Percentiles rank a stretch among this genome's conserved stretches.
Evolutionary conservation across 768 basidiomycete species (phyloP).

Genomic region (Serpula lacrymans): DNA sequence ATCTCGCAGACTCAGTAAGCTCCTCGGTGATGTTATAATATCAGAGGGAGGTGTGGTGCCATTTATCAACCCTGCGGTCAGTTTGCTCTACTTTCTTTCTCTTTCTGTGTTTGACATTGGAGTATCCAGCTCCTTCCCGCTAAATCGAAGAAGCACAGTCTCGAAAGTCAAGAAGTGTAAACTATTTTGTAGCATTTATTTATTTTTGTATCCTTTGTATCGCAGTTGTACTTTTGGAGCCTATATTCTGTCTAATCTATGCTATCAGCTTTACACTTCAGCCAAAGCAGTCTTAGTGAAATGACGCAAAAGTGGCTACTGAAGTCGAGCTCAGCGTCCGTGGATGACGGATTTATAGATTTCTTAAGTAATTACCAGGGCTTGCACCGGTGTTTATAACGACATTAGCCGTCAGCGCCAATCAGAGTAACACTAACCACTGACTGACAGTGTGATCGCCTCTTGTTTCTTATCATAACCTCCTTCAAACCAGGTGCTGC

Average conservation of each 20-base stretch:
- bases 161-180: slow-evolving; percentile 31
- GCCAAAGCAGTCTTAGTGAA: too few relatives aligned
- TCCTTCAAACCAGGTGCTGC: background rate
- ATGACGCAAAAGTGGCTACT: too few relatives aligned
- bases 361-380: too few relatives aligned
- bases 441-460: too few relatives aligned
- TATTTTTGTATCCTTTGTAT: slow-evolving; percentile 27
- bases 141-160: slow-evolving; percentile 28
- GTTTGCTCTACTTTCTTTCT: background rate
- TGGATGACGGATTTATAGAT: too few relatives aligned
- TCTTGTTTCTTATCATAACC: slow-evolving; percentile 2
- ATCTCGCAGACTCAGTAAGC: slow-evolving; percentile 54
- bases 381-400: too few relatives aligned
- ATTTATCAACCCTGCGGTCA: slow-evolving; percentile 64
- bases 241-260: too few relatives aligned
- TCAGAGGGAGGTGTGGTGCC: slow-evolving; percentile 94
- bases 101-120: background rate
- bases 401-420: too few relatives aligned
- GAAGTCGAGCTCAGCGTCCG: too few relatives aligned
- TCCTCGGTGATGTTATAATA: slow-evolving; percentile 83
- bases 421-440: too few relatives aligned
- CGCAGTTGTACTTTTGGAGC: too few relatives aligned
- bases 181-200: slow-evolving; percentile 10
- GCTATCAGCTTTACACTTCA: too few relatives aligned
- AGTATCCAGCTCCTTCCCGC: slow-evolving; percentile 23